Evolutionary conservation across 2,329 filamentous ascomycete genomes (phyloP).

Genomic region (Zasmidium angulare): DNA sequence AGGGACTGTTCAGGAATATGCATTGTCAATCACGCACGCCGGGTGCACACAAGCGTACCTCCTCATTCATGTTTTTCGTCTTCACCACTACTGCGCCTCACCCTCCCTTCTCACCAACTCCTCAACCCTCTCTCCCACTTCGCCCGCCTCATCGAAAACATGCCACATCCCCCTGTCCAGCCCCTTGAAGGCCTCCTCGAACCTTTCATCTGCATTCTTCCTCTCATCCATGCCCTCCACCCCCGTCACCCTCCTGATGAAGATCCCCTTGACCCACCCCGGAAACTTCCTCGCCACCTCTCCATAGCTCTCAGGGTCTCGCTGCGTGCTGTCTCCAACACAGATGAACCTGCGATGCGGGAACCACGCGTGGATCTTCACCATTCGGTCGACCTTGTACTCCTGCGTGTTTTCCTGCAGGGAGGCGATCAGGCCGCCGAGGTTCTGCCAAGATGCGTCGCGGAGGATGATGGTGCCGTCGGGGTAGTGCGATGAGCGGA

Average conservation of each 20-base stretch:
- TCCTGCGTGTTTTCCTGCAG: constrained; percentile 78
- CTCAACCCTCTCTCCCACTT: constrained; percentile 51
- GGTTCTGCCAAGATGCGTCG: constrained; percentile 81
- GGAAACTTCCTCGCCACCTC: constrained; percentile 69
- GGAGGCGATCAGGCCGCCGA: constrained; percentile 74
- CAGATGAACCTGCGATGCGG: constrained; percentile 77
- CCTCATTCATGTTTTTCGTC: too few relatives aligned
- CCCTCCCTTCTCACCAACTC: constrained; percentile 24
- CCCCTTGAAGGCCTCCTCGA: constrained; percentile 77
- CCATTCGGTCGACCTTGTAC: constrained; percentile 81
- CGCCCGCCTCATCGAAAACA: constrained; percentile 75
- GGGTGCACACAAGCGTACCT: too few relatives aligned
- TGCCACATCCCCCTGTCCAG: constrained; percentile 73
- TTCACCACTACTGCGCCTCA: too few relatives aligned
- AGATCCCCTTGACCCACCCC: constrained; percentile 78
- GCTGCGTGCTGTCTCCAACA: constrained; percentile 88
- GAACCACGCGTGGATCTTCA: constrained; percentile 75
- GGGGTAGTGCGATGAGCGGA: constrained; percentile 70
- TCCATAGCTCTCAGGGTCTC: constrained; percentile 86
- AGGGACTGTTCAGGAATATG: too few relatives aligned
- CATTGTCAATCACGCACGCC: too few relatives aligned
- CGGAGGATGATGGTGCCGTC: constrained; percentile 79
- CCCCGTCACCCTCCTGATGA: constrained; percentile 80
- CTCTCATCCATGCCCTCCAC: constrained; percentile 72
- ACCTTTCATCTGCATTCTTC: constrained; percentile 64